Conservation (phyloP, 2,329 filamentous ascomycete species). For the Cladophialophora bantiana region DNA sequence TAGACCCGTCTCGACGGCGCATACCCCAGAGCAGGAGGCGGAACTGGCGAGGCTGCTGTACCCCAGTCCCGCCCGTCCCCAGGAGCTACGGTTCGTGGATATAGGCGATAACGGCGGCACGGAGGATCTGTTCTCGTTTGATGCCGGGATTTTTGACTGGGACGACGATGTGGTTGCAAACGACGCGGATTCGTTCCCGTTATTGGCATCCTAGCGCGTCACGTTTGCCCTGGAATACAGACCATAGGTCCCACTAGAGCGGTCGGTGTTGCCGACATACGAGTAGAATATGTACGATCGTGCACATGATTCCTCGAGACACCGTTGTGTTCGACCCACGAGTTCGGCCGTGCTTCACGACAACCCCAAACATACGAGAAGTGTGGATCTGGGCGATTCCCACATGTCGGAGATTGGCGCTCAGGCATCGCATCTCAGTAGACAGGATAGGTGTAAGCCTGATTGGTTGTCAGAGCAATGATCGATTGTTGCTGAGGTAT, state of each 20-base stretch:
- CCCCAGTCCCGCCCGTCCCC: conserved; percentile 7
- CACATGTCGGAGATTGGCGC: conserved; percentile 15
- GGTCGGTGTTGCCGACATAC: not conserved
- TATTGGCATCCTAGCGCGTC: not conserved
- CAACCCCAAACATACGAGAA: not conserved
- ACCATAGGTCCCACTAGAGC: not conserved
- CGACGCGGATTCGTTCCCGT: conserved; percentile 6
- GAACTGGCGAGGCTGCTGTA: conserved; percentile 27
- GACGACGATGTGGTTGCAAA: conserved; percentile 6
- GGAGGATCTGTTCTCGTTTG: conserved; percentile 10
- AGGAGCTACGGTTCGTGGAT: conserved; percentile 9
- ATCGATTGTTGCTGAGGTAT: conserved; percentile 13
- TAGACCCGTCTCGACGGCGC: conserved; percentile 6
- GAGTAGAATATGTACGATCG: not conserved
- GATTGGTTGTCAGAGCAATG: conserved; percentile 2
- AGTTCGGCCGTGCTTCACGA: not conserved
- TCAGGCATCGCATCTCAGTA: conserved; percentile 6
- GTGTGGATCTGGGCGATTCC: conserved; percentile 9
- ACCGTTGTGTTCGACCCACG: not conserved
- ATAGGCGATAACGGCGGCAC: not conserved
- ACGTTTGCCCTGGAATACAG: not conserved
- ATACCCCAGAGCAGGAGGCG: conserved; percentile 26
- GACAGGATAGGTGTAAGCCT: not conserved
- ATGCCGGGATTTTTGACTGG: conserved; percentile 8
- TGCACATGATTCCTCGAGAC: not conserved